Conservation (phyloP, 306 rosid genomes). For the Ormosia semicastrata region DNA sequence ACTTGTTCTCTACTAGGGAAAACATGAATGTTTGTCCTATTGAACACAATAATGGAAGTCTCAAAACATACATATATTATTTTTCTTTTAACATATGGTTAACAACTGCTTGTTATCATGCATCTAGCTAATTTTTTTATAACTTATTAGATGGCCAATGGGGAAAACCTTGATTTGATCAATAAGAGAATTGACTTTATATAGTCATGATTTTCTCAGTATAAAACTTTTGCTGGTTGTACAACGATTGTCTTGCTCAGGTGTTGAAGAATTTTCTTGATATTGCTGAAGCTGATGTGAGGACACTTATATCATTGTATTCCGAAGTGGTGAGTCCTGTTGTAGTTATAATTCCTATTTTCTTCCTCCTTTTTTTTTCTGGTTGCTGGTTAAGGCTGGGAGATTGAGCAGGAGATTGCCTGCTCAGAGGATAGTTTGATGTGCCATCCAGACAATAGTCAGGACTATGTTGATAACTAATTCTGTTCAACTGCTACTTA, state of each 20-base stretch:
- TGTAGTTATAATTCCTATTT: neutral
- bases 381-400: neutral
- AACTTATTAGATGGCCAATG: neutral
- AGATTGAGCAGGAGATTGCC: neutral
- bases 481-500: constrained; percentile 14
- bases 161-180: constrained; percentile 6
- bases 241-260: constrained; percentile 46
- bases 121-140: constrained; percentile 9
- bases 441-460: neutral
- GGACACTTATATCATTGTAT: constrained; percentile 88
- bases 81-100: neutral
- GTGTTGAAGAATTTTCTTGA: constrained; percentile 87
- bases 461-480: neutral
- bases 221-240: neutral
- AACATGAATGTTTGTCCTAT: neutral
- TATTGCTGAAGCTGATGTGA: constrained; percentile 96
- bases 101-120: constrained; percentile 12
- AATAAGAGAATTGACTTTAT: neutral
- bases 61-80: neutral
- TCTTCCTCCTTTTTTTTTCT: constrained; percentile 1
- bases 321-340: constrained; percentile 85
- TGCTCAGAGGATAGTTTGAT: neutral
- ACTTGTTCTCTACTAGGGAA: neutral
- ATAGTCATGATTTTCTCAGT: neutral
- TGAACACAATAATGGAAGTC: constrained; percentile 1